Percentiles rank a stretch among this genome's conserved stretches.
These are phyloP conservation scores for Pelargonium myrrhifolium DNA, from an alignment of 441 rosid genomes.

Conservation along the genomic window DNA sequence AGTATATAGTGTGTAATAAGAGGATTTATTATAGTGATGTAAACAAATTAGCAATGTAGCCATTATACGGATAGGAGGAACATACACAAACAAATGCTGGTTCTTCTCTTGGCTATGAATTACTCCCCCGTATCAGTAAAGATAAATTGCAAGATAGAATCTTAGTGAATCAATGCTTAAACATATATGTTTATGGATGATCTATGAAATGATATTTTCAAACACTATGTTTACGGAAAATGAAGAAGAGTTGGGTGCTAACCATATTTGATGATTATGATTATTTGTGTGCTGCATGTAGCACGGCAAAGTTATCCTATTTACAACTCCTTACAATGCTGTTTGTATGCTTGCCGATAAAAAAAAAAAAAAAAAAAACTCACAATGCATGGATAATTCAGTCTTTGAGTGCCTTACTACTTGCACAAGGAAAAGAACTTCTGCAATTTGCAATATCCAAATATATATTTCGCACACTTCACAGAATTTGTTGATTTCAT, in stretches of 20 bases:
- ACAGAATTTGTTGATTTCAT: background rate
- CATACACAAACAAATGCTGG: background rate
- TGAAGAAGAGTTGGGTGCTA: background rate
- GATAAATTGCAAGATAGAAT: background rate
- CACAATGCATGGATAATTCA: background rate
- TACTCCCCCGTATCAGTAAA: background rate
- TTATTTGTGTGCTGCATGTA: background rate
- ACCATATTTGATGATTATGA: background rate
- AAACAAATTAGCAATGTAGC: background rate
- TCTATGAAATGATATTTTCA: background rate
- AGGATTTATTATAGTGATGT: background rate
- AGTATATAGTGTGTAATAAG: background rate
- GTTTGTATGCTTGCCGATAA: too few species aligned
- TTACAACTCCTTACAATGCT: background rate
- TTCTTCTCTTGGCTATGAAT: background rate
- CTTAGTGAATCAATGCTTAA: background rate
- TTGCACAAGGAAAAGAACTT: background rate
- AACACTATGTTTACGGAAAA: background rate
- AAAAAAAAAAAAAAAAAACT: too few species aligned
- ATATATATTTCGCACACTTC: background rate
- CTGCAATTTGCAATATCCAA: background rate
- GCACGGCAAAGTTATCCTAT: background rate
- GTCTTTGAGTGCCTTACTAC: background rate
- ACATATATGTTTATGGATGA: slow-evolving; percentile 2
- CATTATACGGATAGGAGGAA: background rate